Base-by-base conservation (phyloP, 495 filamentous ascomycete genomes). In the Letharia columbiana region DNA sequence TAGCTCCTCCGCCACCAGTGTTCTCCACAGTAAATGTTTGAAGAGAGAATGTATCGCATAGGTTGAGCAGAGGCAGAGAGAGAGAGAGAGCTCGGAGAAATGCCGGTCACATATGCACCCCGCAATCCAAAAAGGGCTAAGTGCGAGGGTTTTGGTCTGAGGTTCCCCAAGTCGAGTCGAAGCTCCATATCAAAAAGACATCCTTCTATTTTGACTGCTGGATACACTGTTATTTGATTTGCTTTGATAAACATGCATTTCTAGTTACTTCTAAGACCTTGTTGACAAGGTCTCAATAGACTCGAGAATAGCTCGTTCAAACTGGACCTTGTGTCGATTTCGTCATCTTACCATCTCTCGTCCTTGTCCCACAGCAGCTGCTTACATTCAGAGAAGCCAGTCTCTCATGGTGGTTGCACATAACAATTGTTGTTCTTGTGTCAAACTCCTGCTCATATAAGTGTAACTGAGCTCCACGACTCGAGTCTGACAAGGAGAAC, bases 111-210 rank as follows among this genome's bases (percentile, higher is more conserved):
- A 40, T 44, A 11, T 28, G 9, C 17, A 65, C 63, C 63, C 63
- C 54, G 47, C 63, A 35, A 35, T 50, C 28, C 56, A 8, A 28
- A 65, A 60, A 40, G 9, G 33, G 63, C 33, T 59, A 45, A 58
- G 42, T 44, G 42, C 28, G 3, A 28, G 41, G 15, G 31, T n/a
- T 35, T 37, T 39, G 4, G 41, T 23, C n/a, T 35, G 17, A 39
- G 37, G 37, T 8, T 39, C 23, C 23, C 23, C 37, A 39, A 39
- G 37, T 8, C 28, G 23, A 23, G 7, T 52, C 10, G 10, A 28
- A 52, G 49, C n/a, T 61, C 37, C 23, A 42, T 49, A 35, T 49
- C 28, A 31, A 42, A 44, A 13, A 28, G 28, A 33, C 10, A 40
- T 17, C 4, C 9, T 40, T 49, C 12, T 41, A 11, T 33, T 28